Evolutionary conservation across 345 rosid species (phyloP).

Genomic region (Acer yangbiense): DNA sequence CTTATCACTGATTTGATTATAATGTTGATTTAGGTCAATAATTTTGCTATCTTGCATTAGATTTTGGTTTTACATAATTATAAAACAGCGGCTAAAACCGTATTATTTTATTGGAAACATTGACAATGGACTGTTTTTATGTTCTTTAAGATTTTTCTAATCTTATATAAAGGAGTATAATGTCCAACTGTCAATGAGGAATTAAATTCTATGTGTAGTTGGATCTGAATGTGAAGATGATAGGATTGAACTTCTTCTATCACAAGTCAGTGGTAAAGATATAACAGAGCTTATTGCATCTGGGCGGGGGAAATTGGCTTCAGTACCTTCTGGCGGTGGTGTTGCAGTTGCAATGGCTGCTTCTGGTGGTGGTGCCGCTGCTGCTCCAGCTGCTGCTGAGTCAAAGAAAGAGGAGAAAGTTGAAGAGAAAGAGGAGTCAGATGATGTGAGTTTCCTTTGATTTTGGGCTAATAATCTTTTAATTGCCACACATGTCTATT

Average conservation of each 20-base stretch:
- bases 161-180: neutral
- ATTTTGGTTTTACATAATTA: neutral
- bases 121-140: neutral
- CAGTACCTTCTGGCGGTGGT: constrained; percentile 69
- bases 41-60: neutral
- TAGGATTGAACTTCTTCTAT: constrained; percentile 59
- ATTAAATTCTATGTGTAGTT: constrained; percentile 39
- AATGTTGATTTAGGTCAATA: neutral
- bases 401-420: constrained; percentile 79
- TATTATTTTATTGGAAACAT: neutral
- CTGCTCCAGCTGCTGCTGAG: constrained; percentile 59
- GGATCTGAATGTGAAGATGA: constrained; percentile 70
- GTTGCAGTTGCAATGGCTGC: constrained; percentile 47
- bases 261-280: constrained; percentile 71
- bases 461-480: neutral
- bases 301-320: constrained; percentile 83
- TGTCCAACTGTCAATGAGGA: no score
- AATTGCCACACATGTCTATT: neutral
- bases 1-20: neutral
- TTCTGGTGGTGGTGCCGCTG: constrained; percentile 40
- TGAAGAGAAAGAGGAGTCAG: constrained; percentile 80
- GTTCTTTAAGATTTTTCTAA: neutral
- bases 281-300: constrained; percentile 74
- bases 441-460: constrained; percentile 52
- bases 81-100: neutral